Evolutionary conservation across 2,329 filamentous ascomycete species (phyloP).

Genomic region (Neofusicoccum kwambonambiense): DNA sequence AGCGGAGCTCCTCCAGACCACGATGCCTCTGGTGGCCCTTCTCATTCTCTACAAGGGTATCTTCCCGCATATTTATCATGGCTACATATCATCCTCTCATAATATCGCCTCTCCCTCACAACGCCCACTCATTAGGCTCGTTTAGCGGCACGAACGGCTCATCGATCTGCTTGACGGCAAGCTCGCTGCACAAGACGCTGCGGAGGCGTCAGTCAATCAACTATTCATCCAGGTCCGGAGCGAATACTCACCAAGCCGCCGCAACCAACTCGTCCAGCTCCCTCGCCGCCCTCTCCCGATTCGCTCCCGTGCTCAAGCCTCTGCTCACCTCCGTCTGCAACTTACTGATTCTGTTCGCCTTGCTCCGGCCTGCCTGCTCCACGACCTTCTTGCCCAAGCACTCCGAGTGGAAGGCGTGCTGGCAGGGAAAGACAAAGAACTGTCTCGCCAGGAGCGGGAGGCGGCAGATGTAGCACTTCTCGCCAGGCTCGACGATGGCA

Average conservation of each 20-base stretch:
- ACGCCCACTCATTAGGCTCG: constrained; percentile 78
- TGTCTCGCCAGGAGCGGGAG: constrained; percentile 84
- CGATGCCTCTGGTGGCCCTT: background rate
- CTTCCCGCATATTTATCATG: background rate
- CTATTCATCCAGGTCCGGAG: background rate
- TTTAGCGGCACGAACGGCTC: constrained; percentile 79
- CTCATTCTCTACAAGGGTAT: constrained; percentile 13
- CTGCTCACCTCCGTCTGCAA: constrained; percentile 80
- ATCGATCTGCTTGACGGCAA: constrained; percentile 91
- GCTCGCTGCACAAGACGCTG: constrained; percentile 90
- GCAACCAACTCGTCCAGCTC: constrained; percentile 93
- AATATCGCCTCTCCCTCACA: constrained; percentile 31
- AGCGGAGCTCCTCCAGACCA: no score
- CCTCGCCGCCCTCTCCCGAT: constrained; percentile 70
- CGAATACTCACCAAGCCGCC: constrained; percentile 71
- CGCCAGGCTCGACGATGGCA: constrained; percentile 93
- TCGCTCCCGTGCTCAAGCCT: constrained; percentile 64
- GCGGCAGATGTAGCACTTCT: constrained; percentile 86
- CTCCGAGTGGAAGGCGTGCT: constrained; percentile 96
- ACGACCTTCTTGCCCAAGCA: constrained; percentile 85
- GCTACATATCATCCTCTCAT: background rate
- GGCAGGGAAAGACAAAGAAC: constrained; percentile 98
- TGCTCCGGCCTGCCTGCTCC: constrained; percentile 73
- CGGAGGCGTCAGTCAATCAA: background rate
- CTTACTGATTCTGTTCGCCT: constrained; percentile 77